These are phyloP conservation scores for Canna indica DNA, from an alignment of 176 grass and related monocot genomes.

Conservation along the genomic window DNA sequence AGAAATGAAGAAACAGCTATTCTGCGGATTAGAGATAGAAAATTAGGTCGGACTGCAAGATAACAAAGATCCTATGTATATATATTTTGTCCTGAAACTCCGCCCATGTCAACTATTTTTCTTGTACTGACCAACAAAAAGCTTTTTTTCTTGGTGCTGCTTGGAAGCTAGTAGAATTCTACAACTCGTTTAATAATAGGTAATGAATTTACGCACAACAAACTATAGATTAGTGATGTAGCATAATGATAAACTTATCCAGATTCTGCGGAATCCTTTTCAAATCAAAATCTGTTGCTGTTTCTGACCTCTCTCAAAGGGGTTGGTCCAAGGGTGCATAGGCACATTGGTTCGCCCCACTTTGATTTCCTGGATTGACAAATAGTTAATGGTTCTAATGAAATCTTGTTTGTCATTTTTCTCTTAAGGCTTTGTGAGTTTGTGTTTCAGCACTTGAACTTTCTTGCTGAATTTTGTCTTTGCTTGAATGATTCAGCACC, in stretches of 20 bases:
- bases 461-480: no score
- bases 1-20: not conserved
- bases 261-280: not conserved
- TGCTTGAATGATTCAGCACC: no score
- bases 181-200: not conserved
- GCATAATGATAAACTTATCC: not conserved
- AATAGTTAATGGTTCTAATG: no score
- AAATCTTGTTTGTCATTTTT: no score
- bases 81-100: not conserved
- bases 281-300: not conserved
- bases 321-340: not conserved
- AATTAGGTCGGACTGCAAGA: not conserved
- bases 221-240: not conserved
- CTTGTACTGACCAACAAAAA: not conserved
- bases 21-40: not conserved
- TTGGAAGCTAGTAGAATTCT: not conserved
- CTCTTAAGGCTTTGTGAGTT: no score
- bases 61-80: no score
- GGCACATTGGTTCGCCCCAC: not conserved
- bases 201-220: not conserved
- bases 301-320: not conserved
- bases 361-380: not conserved
- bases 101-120: not conserved
- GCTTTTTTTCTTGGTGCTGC: not conserved
- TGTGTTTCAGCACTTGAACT: no score